Evolutionary conservation across 2,329 filamentous ascomycete genomes (phyloP), one percentile per base, ranked within the genome.

Genomic region (Aspergillus fructus): DNA sequence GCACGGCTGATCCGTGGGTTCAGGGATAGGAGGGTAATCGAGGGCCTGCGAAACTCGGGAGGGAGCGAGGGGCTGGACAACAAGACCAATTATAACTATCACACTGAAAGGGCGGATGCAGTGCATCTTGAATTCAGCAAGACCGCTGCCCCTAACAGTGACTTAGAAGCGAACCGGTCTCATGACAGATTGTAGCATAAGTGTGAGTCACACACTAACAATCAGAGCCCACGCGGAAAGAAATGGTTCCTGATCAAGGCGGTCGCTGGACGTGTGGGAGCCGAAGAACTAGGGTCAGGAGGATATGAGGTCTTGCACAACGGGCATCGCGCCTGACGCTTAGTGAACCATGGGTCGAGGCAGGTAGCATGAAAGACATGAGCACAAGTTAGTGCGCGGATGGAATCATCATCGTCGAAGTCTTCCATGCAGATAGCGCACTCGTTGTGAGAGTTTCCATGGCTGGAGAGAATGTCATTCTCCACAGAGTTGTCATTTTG

Each of bases 291-390:
- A 13, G 37, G 46, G 1, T 54, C 40, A 12, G 55, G 55, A 27
- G 33, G 50, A 17, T 59, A 64, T 34, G 30, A 56, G 23, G 49
- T 61, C 78, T 97, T 97, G 81, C 94, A 97, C 8, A 97, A 86
- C 5, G 94, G 94, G 73, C 94, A 99, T 79, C 93, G 97, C 17
- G 94, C 94, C 63, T 93, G 88, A 61, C 94, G 86, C 69, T 89
- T 93, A 3, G 93, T 97, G 61, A 99, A 79, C 94, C 94, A 99
- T 8, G 94, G 94, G 66, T 99, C 94, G 43, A 99, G 85, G 71
- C 94, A 99, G 30, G 88, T 89, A 51, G 91, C 91, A 72, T 99
- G 94, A 83, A 97, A 99, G 53, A 93, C 92, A 74, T 97, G 94
- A n/a, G 93, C 93, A 68, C 94, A 97, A 4, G 91, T 92, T 56